Evolutionary conservation across 2,329 filamentous ascomycete genomes (phyloP).

Genomic region (Claviceps fusiformis): DNA sequence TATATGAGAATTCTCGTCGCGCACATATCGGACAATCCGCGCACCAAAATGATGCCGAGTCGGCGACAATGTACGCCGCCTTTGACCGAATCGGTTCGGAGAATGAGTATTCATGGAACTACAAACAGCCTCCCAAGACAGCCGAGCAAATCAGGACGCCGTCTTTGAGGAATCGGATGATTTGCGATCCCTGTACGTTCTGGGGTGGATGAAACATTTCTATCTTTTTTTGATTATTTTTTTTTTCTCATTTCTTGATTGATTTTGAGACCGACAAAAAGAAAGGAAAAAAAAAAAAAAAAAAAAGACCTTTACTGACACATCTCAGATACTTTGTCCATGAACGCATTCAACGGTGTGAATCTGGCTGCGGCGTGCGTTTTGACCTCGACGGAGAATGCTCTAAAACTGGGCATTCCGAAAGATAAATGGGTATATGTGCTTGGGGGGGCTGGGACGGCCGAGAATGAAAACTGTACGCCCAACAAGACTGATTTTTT

Average conservation of each 20-base stretch:
- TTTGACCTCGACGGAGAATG: conserved; percentile 42
- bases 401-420: conserved; percentile 39
- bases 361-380: conserved; percentile 49
- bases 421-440: conserved; percentile 48
- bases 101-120: conserved; percentile 44
- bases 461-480: conserved; percentile 41
- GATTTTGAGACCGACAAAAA: no score
- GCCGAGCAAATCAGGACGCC: conserved; percentile 39
- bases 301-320: not conserved
- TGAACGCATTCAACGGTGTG: conserved; percentile 60
- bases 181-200: conserved; percentile 49
- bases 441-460: conserved; percentile 48
- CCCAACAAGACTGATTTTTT: not conserved
- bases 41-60: conserved; percentile 43
- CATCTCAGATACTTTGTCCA: conserved; percentile 45
- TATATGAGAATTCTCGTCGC: conserved; percentile 52
- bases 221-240: no score
- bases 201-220: no score
- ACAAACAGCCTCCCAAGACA: conserved; percentile 30
- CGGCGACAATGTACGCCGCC: conserved; percentile 42
- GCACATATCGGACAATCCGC: conserved; percentile 41
- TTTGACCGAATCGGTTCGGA: conserved; percentile 43
- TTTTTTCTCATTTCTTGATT: no score
- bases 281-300: no score
- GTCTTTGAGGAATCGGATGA: conserved; percentile 48